Conservation (phyloP, 768 basidiomycete species). For the Paxillus ammoniavirescens region DNA sequence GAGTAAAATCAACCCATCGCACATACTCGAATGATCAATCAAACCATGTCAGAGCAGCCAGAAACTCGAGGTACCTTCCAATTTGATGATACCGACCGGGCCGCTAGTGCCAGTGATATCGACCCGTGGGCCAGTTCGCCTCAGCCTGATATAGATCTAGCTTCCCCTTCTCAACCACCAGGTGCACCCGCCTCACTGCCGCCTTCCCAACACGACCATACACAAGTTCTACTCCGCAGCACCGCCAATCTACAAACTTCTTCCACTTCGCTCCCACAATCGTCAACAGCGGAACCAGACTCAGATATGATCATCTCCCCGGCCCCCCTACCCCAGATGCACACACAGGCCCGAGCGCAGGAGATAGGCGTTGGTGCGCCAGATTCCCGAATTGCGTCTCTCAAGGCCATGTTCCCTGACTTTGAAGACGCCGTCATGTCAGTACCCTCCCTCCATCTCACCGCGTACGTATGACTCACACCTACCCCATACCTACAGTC, state of each 20-base stretch:
- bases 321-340: slow-evolving; percentile 8
- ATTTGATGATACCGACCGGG: too few species aligned
- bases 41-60: too few species aligned
- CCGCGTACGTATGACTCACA: neutral
- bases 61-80: too few species aligned
- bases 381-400: slow-evolving; percentile 50
- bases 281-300: neutral
- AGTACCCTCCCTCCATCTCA: slow-evolving; percentile 21
- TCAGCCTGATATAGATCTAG: neutral
- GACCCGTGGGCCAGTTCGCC: neutral
- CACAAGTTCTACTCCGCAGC: neutral
- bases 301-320: slow-evolving; percentile 19
- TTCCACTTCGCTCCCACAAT: neutral
- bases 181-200: neutral
- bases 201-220: neutral
- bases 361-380: neutral
- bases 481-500: slow-evolving; percentile 33
- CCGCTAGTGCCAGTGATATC: too few species aligned
- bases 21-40: too few species aligned
- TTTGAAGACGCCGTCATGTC: slow-evolving; percentile 75
- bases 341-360: neutral
- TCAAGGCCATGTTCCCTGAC: slow-evolving; percentile 76
- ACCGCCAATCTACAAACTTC: neutral
- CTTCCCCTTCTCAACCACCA: neutral
- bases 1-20: too few species aligned